Base-by-base conservation (phyloP, 306 rosid genomes). In the Pyrus betulifolia region DNA sequence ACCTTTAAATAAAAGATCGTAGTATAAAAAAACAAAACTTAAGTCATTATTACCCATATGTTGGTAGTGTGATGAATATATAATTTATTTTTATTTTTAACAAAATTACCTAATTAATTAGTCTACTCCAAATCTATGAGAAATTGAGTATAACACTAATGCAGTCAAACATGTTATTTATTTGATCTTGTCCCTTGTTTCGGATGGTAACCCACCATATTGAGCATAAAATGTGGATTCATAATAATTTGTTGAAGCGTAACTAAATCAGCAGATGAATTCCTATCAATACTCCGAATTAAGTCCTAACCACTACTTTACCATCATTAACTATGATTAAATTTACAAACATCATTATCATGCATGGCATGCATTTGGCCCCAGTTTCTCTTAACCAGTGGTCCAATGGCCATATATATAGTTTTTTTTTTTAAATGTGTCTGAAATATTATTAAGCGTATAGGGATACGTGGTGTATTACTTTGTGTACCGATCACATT, bases 401-500 rank as follows among this genome's bases (percentile, higher is more conserved):
- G 4, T 18, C 70, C 4, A 33, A 21, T 21, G 27, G 0, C 33
- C 70, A 0, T 27, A 61, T 71, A 4, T 5, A 11, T 22, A 17
- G 55, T 74, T 59, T 25, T 28, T 71, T 27, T 25, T 28, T 67
- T 71, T 27, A 2, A 58, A 11, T 22, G 30, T 11, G 63, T 11
- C 30, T 22, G 17, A 22, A 58, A 11, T 11, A n/a, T 22, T 4
- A 0, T 4, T 58, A 5, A 58, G 30, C 3, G 8, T 49, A 31
- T 31, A 31, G 0, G 1, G 0, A 31, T 0, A 31, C 5, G 6
- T 31, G 33, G 0, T 31, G 6, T 31, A 31, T 5, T 0, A 31
- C 0, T 31, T 0, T 0, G 6, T 31, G 0, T 31, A 31, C 6
- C 1, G 6, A 0, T 31, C 1, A 31, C 6, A 31, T 0, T 31